Percentiles rank a stretch among this genome's conserved stretches.
Evolutionary conservation across 106 monocot species (phyloP).

Genomic region (Hemerocallis citrina): DNA sequence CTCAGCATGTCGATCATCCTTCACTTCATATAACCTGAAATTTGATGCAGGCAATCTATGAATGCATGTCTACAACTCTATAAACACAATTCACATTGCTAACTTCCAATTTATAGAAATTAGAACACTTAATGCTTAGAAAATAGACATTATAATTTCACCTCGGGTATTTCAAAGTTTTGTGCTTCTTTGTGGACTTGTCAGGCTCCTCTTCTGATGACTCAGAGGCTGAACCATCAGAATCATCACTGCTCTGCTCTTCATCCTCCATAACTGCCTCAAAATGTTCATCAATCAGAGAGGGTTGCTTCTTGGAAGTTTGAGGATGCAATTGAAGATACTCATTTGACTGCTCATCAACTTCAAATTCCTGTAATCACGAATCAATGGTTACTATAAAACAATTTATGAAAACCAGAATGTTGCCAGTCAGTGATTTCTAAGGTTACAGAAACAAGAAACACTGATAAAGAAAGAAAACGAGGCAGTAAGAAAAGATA

Average conservation of each 20-base stretch:
- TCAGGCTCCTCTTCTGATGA: slow-evolving; percentile 33
- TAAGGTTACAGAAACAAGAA: not conserved
- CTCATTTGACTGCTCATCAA: slow-evolving; percentile 66
- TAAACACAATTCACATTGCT: not conserved
- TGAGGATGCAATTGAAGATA: slow-evolving; percentile 73
- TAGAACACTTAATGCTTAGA: not conserved
- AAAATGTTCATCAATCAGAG: slow-evolving; percentile 71
- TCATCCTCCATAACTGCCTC: slow-evolving; percentile 47
- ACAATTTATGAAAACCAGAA: not conserved
- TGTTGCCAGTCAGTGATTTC: not conserved
- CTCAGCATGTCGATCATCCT: slow-evolving; percentile 93
- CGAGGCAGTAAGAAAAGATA: not conserved
- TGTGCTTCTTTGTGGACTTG: slow-evolving; percentile 11
- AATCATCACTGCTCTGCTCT: slow-evolving; percentile 10
- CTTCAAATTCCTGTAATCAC: slow-evolving; percentile 66
- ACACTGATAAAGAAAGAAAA: too few relatives aligned
- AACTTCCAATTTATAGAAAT: not conserved
- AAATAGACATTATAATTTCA: slow-evolving; percentile 2
- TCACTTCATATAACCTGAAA: slow-evolving; percentile 86
- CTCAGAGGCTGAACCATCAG: slow-evolving; percentile 32
- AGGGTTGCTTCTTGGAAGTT: slow-evolving; percentile 32
- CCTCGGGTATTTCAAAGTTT: slow-evolving; percentile 51
- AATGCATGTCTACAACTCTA: not conserved
- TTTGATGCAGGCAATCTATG: not conserved
- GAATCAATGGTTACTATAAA: slow-evolving; percentile 2